Evolutionary conservation across 768 basidiomycete genomes (phyloP), one percentile per base, ranked within the genome.

Genomic region (Mycena pura): DNA sequence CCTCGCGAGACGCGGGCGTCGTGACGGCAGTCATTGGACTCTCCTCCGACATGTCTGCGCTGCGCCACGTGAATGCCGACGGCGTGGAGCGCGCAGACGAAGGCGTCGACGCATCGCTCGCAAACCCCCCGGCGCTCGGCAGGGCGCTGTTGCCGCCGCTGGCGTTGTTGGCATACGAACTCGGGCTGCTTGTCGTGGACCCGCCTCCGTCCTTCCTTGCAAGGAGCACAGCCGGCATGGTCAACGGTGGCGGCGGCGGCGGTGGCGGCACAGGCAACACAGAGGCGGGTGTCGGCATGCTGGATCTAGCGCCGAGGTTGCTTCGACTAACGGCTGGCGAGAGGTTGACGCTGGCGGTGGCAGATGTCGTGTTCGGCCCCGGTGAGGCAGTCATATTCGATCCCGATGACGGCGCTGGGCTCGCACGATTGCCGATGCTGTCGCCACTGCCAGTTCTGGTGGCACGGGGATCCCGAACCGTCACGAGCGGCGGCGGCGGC

Each of bases 11-110:
- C 41, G 21, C 60, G 13, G 64, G 64, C 53, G 64, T 62, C 43
- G 64, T 62, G 32, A 25, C 40, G n/a, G 45, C 41, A 57, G 64
- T 61, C 59, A 32, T 43, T 31, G 64, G 64, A 34, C 60, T 65
- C 24, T 54, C 56, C 47, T 22, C 45, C 5, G 29, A 17, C 53
- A n/a, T 14, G 46, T 32, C 40, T 10, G 25, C 32, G 44, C 62
- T 28, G 15, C 61, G 39, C 49, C 62, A 60, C 52, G 46, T 24
- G 38, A 25, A 54, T 31, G 52, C 53, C 2, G 51, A 5, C 39
- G 51, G 52, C 32, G 51, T 29, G 27, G 43, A 44, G 6, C 50
- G 49, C 43, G 58, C 50, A n/a, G 60, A 54, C 13, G 44, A 48
- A 22, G 60, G 60, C 36, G 58, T 63, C 40, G 61, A 44, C 29